Conservation (phyloP, 140 eudicot species). For the Anethum foeniculum region DNA sequence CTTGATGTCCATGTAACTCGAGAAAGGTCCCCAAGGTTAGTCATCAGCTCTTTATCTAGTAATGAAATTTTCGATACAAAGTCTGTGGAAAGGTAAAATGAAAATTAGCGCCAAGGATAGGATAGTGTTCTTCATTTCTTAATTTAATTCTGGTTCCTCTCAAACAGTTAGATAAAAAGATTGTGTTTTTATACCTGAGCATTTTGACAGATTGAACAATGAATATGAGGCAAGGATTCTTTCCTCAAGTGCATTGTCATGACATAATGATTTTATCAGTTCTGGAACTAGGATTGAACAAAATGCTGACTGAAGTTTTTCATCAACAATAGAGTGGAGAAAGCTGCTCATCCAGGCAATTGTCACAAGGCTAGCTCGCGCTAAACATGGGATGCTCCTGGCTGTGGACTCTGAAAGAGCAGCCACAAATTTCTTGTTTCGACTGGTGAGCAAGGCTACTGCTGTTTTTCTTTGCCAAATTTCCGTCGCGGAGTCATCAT, state of each 20-base stretch:
- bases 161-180: neutral
- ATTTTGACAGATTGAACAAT: conserved; percentile 39
- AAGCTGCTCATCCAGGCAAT: conserved; percentile 64
- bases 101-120: neutral
- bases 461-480: conserved; percentile 67
- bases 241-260: conserved; percentile 44
- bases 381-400: conserved; percentile 55
- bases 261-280: conserved; percentile 31
- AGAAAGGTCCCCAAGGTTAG: conserved; percentile 40
- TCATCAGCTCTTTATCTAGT: conserved; percentile 24
- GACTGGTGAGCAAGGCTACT: conserved; percentile 37
- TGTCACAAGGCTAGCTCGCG: conserved; percentile 64
- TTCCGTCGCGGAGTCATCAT: conserved; percentile 39
- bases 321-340: conserved; percentile 45
- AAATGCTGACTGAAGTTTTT: conserved; percentile 28
- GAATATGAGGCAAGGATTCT: conserved; percentile 61
- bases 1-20: conserved; percentile 71
- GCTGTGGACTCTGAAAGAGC: conserved; percentile 52
- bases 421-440: conserved; percentile 37
- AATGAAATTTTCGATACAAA: conserved; percentile 15
- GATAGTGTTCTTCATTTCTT: neutral
- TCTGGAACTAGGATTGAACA: conserved; percentile 35
- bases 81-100: conserved; percentile 25
- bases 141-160: neutral
- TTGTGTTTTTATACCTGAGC: conserved; percentile 39